Percentiles rank a stretch among this genome's conserved stretches.
These are phyloP conservation scores for Beta corolliflora DNA, from an alignment of 179 eudicot genomes.

Conservation along the genomic window DNA sequence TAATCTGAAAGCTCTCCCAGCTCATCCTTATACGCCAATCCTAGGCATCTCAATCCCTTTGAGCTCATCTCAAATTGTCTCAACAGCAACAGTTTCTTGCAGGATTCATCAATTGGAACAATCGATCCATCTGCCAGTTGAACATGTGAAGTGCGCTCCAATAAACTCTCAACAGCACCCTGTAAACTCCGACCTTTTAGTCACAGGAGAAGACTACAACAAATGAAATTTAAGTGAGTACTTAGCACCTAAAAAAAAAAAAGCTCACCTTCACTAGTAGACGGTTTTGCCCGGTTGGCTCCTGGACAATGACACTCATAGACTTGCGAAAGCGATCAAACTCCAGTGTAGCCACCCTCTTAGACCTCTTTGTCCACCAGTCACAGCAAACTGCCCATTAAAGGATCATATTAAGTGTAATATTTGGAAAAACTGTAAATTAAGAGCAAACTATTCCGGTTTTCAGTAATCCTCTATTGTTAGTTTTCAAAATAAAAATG, in stretches of 20 bases:
- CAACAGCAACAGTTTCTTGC: conserved; percentile 52
- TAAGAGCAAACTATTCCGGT: no score
- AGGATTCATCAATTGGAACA: conserved; percentile 65
- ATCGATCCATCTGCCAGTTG: conserved; percentile 85
- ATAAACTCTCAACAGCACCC: conserved; percentile 89
- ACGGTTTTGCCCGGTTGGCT: conserved; percentile 64
- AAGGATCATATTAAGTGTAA: background rate
- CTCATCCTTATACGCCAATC: conserved; percentile 79
- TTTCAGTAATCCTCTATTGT: no score
- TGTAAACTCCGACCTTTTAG: conserved; percentile 29
- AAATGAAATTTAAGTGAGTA: background rate
- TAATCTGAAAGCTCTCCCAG: conserved; percentile 72
- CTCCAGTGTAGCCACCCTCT: conserved; percentile 76
- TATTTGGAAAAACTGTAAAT: background rate
- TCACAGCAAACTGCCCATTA: conserved; percentile 59
- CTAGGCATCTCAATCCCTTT: conserved; percentile 84
- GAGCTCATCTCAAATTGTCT: conserved; percentile 79
- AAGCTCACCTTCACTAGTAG: conserved; percentile 77
- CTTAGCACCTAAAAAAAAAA: background rate
- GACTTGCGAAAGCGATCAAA: conserved; percentile 92
- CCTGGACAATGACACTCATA: conserved; percentile 82
- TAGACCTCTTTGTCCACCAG: conserved; percentile 73
- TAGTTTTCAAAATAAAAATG: no score
- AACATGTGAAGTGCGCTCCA: conserved; percentile 73
- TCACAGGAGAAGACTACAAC: background rate